A percentile compares a stretch with the other conserved stretches of the same genome.
Evolutionary conservation across 2,329 filamentous ascomycete genomes (phyloP).

Genomic region (Aspergillus hortae): DNA sequence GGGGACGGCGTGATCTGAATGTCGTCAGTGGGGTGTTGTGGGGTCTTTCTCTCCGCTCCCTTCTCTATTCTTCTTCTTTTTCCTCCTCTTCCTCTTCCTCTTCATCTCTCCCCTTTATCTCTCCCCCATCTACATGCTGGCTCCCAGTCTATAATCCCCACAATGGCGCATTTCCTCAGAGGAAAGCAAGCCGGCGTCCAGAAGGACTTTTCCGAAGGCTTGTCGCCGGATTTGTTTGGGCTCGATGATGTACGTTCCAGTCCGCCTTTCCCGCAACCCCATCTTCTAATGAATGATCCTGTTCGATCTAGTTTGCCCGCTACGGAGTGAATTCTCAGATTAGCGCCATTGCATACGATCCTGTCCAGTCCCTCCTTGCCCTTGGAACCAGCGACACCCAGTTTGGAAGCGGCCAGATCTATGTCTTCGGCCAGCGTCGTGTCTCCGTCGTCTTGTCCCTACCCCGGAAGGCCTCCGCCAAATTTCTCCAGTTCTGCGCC

Average conservation of each 20-base stretch:
- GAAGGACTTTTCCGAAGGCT: conserved; percentile 80
- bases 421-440: conserved; percentile 78
- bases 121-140: too few relatives aligned
- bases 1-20: conserved; percentile 9
- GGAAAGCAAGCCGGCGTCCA: conserved; percentile 92
- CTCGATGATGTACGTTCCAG: conserved; percentile 67
- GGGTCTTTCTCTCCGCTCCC: conserved; percentile 12
- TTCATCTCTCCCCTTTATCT: background rate
- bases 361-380: conserved; percentile 87
- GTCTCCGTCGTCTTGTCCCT: conserved; percentile 73
- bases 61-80: conserved; percentile 11
- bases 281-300: background rate
- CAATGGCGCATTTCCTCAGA: conserved; percentile 83
- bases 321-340: conserved; percentile 76
- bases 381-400: conserved; percentile 85
- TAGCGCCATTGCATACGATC: conserved; percentile 84
- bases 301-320: conserved; percentile 54
- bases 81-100: background rate
- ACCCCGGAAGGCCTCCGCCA: conserved; percentile 69
- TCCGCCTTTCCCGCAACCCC: conserved; percentile 7
- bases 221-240: conserved; percentile 72
- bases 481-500: conserved; percentile 75
- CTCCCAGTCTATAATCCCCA: conserved; percentile 1
- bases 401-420: conserved; percentile 82
- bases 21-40: conserved; percentile 6